phyloP scores from a whole-genome alignment of 352 stramenopile genomes.

The Phytophthora podocarpi region DNA sequence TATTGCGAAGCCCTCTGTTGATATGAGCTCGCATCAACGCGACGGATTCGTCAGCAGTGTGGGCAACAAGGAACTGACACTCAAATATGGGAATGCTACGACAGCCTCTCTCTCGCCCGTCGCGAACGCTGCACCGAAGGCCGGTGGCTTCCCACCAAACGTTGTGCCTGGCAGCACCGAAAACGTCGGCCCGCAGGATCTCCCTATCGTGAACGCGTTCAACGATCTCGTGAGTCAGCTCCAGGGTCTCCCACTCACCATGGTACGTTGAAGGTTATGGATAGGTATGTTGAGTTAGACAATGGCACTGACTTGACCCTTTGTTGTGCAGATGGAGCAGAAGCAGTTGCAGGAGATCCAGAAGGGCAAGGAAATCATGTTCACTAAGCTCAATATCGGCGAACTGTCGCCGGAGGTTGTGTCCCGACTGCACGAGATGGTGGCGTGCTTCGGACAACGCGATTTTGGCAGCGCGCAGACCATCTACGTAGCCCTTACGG shows the following conservation, averaged over 20 bases:
- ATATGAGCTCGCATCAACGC: slow-evolving; percentile 83
- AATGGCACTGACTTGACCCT: slow-evolving; percentile 11
- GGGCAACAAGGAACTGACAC: slow-evolving; percentile 85
- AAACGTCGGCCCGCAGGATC: slow-evolving; percentile 73
- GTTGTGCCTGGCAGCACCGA: slow-evolving; percentile 70
- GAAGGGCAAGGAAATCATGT: slow-evolving; percentile 87
- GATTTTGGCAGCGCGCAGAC: slow-evolving; percentile 80
- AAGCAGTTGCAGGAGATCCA: slow-evolving; percentile 88
- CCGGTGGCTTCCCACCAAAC: slow-evolving; percentile 47
- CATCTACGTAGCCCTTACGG: slow-evolving; percentile 92
- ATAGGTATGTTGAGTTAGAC: not conserved
- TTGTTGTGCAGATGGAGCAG: slow-evolving; percentile 73
- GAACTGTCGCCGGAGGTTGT: slow-evolving; percentile 77
- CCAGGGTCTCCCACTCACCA: slow-evolving; percentile 73
- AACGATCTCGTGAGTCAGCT: slow-evolving; percentile 83
- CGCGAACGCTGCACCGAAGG: slow-evolving; percentile 37
- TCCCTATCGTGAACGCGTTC: slow-evolving; percentile 81
- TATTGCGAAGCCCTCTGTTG: slow-evolving; percentile 80
- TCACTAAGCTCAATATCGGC: slow-evolving; percentile 87
- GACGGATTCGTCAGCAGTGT: slow-evolving; percentile 87
- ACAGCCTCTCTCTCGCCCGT: slow-evolving; percentile 66
- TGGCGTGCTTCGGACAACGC: slow-evolving; percentile 71
- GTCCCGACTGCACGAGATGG: slow-evolving; percentile 80
- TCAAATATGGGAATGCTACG: slow-evolving; percentile 86
- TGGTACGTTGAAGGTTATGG: slow-evolving; percentile 56